A percentile compares a stretch with the other conserved stretches of the same genome.
Evolutionary conservation across 148 eudicot genomes (phyloP).

Genomic region (Pharnaceum exiguum): DNA sequence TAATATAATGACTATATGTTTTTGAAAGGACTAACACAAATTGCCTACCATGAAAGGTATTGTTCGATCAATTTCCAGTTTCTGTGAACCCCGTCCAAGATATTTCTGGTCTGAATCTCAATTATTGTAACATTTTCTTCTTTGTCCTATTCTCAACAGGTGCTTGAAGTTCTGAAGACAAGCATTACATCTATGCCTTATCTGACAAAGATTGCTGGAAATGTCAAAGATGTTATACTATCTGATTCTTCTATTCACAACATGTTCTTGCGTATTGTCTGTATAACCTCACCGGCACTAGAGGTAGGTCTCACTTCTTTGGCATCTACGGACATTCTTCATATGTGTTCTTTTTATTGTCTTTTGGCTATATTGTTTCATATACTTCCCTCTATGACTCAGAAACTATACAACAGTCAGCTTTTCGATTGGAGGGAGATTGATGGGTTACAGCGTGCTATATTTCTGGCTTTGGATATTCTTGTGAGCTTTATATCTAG

Average conservation of each 20-base stretch:
- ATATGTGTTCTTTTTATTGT: background rate
- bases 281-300: constrained; percentile 63
- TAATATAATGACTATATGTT: too few relatives aligned
- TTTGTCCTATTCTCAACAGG: constrained; percentile 37
- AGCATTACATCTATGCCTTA: constrained; percentile 45
- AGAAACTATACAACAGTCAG: constrained; percentile 75
- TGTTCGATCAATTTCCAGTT: too few relatives aligned
- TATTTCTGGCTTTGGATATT: constrained; percentile 65
- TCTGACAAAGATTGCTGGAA: constrained; percentile 50
- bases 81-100: background rate
- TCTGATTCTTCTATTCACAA: constrained; percentile 78
- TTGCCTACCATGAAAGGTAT: too few relatives aligned
- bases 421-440: constrained; percentile 69
- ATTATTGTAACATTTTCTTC: background rate
- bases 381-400: constrained; percentile 9
- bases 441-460: constrained; percentile 68
- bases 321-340: background rate
- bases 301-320: constrained; percentile 48
- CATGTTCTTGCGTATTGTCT: constrained; percentile 69
- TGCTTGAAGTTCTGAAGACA: constrained; percentile 60
- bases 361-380: background rate
- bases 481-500: constrained; percentile 49
- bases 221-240: constrained; percentile 54
- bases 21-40: too few relatives aligned
- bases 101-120: background rate